Base-by-base conservation (phyloP, 108 stramenopile genomes). In the Fistulifera solaris region DNA sequence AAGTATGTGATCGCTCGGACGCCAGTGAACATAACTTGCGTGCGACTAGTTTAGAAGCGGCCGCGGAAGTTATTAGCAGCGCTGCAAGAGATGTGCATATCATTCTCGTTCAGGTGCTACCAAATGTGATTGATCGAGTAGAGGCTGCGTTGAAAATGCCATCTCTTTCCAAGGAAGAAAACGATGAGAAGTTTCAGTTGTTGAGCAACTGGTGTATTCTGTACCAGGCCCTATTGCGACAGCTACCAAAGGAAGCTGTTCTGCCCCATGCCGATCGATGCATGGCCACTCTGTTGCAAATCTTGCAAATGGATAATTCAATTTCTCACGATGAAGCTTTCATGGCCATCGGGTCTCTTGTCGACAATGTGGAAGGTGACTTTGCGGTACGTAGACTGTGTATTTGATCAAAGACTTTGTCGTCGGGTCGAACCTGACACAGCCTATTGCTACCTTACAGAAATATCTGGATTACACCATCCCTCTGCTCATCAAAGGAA, bases 281-380 rank as follows among this genome's bases (percentile, higher is more conserved):
- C 48, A 96, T 98, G 94, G 59, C 66, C 18, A 68, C 81, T 39
- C 63, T 95, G 19, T 51, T 98, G 38, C 73, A 85, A 63, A 94
- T 95, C 3, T 72, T 98, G 56, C 85, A 89, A 59, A 72, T 62
- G 17, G 79, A 87, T 43, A 87, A 85, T 53, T 78, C 92, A 5
- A 71, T 71, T 22, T 88, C 81, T 48, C 94, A 95, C 68, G 95
- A 95, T 63, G 97, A 98, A 66, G 93, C 94, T 27, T 89, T 95
- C 47, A 72, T 89, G 62, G 87, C 95, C 0, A 83, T 88, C 27
- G 89, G 91, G 12, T 81, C 90, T 8, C 65, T 98, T 45, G 82
- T 87, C 15, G 81, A 89, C 42, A 73, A 71, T 25, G 22, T 96
- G 56, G 94, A 95, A 57, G 77, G 56, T 1, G 85, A 81, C 28